Evolutionary conservation across 176 grass and related monocot genomes (phyloP).

Genomic region (Cenchrus americanus): DNA sequence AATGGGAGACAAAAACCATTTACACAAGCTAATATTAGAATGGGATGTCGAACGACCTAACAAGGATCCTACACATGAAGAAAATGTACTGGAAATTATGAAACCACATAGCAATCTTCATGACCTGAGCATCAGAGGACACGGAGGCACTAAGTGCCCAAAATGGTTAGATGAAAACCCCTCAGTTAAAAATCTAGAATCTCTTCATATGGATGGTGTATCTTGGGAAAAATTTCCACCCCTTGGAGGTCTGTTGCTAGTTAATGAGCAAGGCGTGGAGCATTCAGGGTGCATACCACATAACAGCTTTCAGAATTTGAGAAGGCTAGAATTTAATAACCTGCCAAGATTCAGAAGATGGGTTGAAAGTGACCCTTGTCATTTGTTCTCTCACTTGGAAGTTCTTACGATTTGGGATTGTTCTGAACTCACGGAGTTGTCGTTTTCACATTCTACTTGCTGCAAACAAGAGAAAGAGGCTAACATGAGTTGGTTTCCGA

Average conservation of each 20-base stretch:
- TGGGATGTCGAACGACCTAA: not conserved
- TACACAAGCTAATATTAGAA: not conserved
- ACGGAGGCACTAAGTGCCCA: not conserved
- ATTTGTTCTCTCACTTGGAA: not conserved
- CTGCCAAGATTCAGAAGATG: not conserved
- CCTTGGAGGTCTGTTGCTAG: not conserved
- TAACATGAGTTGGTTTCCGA: not conserved
- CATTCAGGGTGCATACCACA: not conserved
- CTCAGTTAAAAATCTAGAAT: not conserved
- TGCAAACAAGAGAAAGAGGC: not conserved
- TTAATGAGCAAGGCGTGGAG: not conserved
- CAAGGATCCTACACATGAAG: not conserved
- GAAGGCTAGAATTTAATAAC: not conserved
- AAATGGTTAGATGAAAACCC: not conserved
- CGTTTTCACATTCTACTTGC: not conserved
- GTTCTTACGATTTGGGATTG: not conserved
- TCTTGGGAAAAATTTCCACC: conserved; percentile 1
- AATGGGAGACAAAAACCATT: not conserved
- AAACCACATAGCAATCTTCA: not conserved
- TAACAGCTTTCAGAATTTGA: not conserved
- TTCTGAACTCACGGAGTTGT: not conserved
- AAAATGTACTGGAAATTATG: conserved; percentile 11
- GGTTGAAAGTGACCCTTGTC: not conserved
- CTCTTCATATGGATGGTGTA: not conserved
- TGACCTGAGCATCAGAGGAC: not conserved